Evolutionary conservation across 164 flowering plant species (phyloP), one percentile per base, ranked within the genome.

Genomic region (Dillenia turbinata): DNA sequence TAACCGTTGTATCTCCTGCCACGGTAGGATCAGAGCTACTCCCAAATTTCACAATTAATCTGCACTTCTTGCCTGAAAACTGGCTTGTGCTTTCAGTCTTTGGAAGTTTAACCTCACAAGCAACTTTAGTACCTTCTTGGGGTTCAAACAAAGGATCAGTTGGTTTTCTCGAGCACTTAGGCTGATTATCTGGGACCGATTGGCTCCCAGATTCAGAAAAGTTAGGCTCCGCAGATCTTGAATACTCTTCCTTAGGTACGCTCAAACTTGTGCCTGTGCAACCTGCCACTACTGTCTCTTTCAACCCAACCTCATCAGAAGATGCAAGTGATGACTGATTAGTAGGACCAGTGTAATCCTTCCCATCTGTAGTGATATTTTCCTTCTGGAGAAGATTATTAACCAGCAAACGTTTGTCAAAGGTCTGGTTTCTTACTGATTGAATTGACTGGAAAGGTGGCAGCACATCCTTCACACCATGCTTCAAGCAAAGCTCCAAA

Each of bases 381-480:
- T 54, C 58, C 58, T 65, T 49, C 53, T 69, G 72, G 63, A 22
- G 50, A 49, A 59, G 47, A 54, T 55, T 52, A 55, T 57, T 64
- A 58, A 64, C 67, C 24, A 26, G 40, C 16, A 49, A 12, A 22
- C 53, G 12, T 47, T 60, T 33, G 9, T 12, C 44, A 55, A 47
- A 45, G n/a, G 71, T 56, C 52, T 62, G 76, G 47, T 64, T 71
- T 68, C 79, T 79, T 49, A 82, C 66, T 6, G 68, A 60, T 61
- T 75, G 75, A 61, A 75, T 77, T 63, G 83, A 54, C 68, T 93
- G 83, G 56, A 93, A 88, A 55, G 97, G 96, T 26, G 98, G 98
- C 79, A 93, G 62, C 33, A 78, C 59, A 59, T 85, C 86, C 68
- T 75, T 87, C 61, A 90, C 73, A 44, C 94, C 97, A 84, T 87